Percentiles rank a stretch among this genome's conserved stretches.
Conservation (phyloP, 768 basidiomycete species). For the Podaxis sp. region DNA sequence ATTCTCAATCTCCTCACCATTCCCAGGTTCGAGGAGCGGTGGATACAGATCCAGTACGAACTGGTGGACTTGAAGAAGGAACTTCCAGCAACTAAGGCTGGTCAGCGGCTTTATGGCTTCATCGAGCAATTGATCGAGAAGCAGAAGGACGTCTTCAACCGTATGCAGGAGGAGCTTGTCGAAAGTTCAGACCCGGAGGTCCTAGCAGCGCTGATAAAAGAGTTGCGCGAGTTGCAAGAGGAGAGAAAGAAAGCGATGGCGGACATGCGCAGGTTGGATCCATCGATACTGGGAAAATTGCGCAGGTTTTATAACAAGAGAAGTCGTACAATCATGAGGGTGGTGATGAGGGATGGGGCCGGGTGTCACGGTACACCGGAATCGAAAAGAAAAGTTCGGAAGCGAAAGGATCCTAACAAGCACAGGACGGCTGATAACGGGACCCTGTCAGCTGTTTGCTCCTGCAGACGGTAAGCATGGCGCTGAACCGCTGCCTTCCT, state of each 20-base stretch:
- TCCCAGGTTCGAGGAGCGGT: constrained; percentile 20
- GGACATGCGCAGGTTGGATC: background rate
- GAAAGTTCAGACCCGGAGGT: background rate
- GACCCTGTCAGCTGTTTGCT: too few species aligned
- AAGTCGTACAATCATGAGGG: background rate
- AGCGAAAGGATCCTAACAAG: too few species aligned
- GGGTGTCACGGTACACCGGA: too few species aligned
- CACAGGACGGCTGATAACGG: too few species aligned
- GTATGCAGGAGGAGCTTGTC: background rate
- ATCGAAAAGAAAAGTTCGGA: too few species aligned
- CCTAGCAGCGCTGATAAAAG: background rate
- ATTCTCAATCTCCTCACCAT: background rate
- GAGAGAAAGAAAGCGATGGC: background rate
- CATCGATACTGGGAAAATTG: background rate
- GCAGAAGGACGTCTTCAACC: background rate
- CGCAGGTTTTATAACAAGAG: background rate
- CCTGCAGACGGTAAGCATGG: too few species aligned
- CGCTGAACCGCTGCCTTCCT: too few species aligned
- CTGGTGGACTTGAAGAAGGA: constrained; percentile 38
- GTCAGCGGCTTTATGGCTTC: constrained; percentile 34
- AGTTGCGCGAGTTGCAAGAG: background rate
- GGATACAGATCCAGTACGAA: constrained; percentile 50
- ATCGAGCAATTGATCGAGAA: background rate
- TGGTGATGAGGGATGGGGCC: too few species aligned
- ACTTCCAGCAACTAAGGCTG: constrained; percentile 49